Evolutionary conservation across 106 monocot genomes (phyloP).

Genomic region (Cymbidium sinense): DNA sequence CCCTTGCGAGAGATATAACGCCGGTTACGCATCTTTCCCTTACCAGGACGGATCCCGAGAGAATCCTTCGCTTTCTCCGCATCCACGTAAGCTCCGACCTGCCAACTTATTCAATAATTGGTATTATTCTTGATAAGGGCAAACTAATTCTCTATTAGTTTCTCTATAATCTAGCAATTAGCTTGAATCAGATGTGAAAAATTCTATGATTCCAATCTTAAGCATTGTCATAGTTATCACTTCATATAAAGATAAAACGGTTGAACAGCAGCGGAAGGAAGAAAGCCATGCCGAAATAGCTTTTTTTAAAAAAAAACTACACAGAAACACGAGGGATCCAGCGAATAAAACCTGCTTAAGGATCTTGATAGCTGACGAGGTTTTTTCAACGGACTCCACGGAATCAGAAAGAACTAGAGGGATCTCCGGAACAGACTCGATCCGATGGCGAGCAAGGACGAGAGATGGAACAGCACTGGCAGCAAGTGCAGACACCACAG

Average conservation of each 20-base stretch:
- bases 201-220: too few relatives aligned
- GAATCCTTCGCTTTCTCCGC: slow-evolving; percentile 79
- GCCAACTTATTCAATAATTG: background rate
- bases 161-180: too few relatives aligned
- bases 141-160: too few relatives aligned
- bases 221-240: too few relatives aligned
- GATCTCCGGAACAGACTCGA: slow-evolving; percentile 52
- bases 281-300: too few relatives aligned
- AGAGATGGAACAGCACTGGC: slow-evolving; percentile 49
- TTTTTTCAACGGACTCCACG: slow-evolving; percentile 56
- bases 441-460: slow-evolving; percentile 55
- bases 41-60: slow-evolving; percentile 56
- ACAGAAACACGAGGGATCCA: too few relatives aligned
- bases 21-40: slow-evolving; percentile 82
- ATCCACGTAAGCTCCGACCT: slow-evolving; percentile 60
- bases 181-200: too few relatives aligned
- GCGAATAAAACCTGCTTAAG: slow-evolving; percentile 17
- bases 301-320: too few relatives aligned
- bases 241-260: too few relatives aligned
- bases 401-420: slow-evolving; percentile 70
- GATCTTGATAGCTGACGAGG: slow-evolving; percentile 54
- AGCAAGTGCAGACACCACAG: slow-evolving; percentile 49
- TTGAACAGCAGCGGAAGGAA: too few relatives aligned
- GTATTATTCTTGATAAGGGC: too few relatives aligned
- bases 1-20: slow-evolving; percentile 59